These are phyloP conservation scores for Atalantia buxifolia DNA, from an alignment of 345 rosid species.

Conservation along the genomic window DNA sequence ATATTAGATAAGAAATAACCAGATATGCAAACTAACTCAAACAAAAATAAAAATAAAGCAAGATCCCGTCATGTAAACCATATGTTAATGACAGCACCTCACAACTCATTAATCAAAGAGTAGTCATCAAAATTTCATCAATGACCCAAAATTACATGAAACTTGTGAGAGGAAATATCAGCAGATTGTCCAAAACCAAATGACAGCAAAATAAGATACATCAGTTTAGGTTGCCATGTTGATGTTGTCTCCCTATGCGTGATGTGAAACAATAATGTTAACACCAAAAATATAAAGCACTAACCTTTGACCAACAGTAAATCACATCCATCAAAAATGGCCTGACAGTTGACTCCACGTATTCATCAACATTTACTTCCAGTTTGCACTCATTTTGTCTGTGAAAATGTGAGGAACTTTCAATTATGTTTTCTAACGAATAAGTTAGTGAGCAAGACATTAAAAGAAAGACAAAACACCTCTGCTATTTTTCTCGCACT, in stretches of 20 bases:
- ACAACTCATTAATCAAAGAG: neutral
- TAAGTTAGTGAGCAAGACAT: slow-evolving; percentile 1
- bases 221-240: no score
- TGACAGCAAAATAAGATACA: no score
- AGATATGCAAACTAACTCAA: neutral
- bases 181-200: neutral
- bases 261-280: neutral
- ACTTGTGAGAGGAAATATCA: neutral
- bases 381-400: slow-evolving; percentile 99
- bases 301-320: slow-evolving; percentile 95
- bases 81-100: neutral
- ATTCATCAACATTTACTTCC: slow-evolving; percentile 84
- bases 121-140: neutral
- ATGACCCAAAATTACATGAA: neutral
- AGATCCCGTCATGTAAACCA: neutral
- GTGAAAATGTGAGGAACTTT: slow-evolving; percentile 19
- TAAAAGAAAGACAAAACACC: slow-evolving; percentile 37
- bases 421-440: neutral
- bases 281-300: slow-evolving; percentile 16
- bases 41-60: neutral
- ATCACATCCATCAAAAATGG: slow-evolving; percentile 95
- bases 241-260: neutral
- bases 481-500: slow-evolving; percentile 96
- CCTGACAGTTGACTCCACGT: slow-evolving; percentile 92
- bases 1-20: neutral